Base-by-base conservation (phyloP, 306 rosid species). In the Acmispon strigosus region DNA sequence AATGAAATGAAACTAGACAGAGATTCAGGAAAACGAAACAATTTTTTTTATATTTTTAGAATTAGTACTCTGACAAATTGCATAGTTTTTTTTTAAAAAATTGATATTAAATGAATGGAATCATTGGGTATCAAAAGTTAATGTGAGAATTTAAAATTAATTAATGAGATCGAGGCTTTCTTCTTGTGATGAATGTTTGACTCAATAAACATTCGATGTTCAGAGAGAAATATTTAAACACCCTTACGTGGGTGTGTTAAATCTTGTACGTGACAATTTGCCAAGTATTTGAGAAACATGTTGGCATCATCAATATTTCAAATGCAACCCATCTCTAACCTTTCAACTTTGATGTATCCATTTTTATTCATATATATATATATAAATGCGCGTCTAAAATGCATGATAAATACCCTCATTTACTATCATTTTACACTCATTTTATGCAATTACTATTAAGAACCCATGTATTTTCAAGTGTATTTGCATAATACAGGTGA, bases 231-330 rank as follows among this genome's bases (percentile, higher is more conserved):
- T 7, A 15, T 1, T 57, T 64, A 75, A 72, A 78, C 70, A 52
- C 70, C 64, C 78, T 78, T n/a, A 42, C 64, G 66, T 59, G 37
- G 2, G 82, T 66, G 78, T 58, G 78, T 72, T 78, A 66, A 64
- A 57, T 49, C 55, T 47, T 65, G 52, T 17, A 37, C 45, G 17
- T 41, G 11, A 41, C 51, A 22, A 2, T 22, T 22, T 22, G 24
- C 2, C 2, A 22, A 1, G 2, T 22, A 22, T 22, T 1, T 22
- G 2, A 22, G 24, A 22, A 22, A 22, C 24, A 22, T 2, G 24
- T 22, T 22, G 2, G 24, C 24, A 22, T 22, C 24, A 22, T 22
- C 24, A 22, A 1, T 22, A 22, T 22, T 22, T 1, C 24, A 22
- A 22, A 1, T 22, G 2, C 24, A 1, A 22, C 24, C 24, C 24